Percentiles rank a stretch among this genome's conserved stretches.
phyloP scores from a whole-genome alignment of 2,329 filamentous ascomycete species.

The Hymenoscyphus salicellus region DNA sequence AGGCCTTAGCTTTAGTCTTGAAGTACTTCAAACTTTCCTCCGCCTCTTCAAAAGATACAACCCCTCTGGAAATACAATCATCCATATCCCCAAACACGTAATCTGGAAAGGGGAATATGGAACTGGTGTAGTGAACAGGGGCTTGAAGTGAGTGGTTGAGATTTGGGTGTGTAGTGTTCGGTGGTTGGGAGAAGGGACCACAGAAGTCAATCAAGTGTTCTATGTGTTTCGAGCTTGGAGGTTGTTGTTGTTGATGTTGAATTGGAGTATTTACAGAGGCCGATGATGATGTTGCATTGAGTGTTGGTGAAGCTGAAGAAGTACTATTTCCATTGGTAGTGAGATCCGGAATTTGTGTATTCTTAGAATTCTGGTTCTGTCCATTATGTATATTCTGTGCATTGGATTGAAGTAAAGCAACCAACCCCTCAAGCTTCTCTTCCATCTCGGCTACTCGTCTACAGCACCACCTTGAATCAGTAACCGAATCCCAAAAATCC shows the following conservation, averaged over 20 bases:
- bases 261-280: constrained; percentile 3
- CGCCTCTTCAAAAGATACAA: constrained; percentile 19
- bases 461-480: background rate
- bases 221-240: background rate
- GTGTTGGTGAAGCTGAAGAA: background rate
- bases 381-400: constrained; percentile 4
- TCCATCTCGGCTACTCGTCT: constrained; percentile 37
- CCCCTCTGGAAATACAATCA: constrained; percentile 20
- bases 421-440: constrained; percentile 32
- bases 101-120: constrained; percentile 52
- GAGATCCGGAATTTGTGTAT: background rate
- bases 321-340: background rate
- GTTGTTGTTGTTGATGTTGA: background rate
- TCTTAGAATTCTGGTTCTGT: background rate
- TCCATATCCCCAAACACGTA: constrained; percentile 40
- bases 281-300: constrained; percentile 2
- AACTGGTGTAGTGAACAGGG: constrained; percentile 36
- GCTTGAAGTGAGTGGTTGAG: background rate
- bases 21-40: constrained; percentile 21
- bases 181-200: background rate
- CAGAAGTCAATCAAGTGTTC: background rate
- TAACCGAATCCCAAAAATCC: background rate
- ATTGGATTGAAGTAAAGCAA: constrained; percentile 18
- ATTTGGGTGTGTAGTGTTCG: background rate
- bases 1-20: constrained; percentile 13